phyloP scores from a whole-genome alignment of 1,139 yeast species.

The Eremothecium gossypii region DNA sequence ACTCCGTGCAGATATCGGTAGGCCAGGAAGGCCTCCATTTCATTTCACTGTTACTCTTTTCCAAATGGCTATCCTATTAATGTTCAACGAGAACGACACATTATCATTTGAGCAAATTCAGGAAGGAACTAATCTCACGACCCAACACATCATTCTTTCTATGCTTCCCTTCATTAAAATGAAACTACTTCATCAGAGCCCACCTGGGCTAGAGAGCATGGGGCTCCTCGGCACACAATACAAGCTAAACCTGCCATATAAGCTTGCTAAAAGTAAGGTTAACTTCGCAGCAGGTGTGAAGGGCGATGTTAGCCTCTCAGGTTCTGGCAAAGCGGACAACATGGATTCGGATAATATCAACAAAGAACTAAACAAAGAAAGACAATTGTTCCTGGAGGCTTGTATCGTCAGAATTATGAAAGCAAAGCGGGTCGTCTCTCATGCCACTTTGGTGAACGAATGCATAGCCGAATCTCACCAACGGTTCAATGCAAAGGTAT shows the following conservation, averaged over 20 bases:
- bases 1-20: constrained; percentile 75
- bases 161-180: constrained; percentile 72
- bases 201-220: constrained; percentile 43
- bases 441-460: constrained; percentile 76
- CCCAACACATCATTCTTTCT: constrained; percentile 61
- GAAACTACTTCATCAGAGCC: constrained; percentile 59
- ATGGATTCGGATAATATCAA: constrained; percentile 56
- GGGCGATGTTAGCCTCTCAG: constrained; percentile 38
- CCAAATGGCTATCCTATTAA: constrained; percentile 77
- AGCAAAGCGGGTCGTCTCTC: constrained; percentile 73
- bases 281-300: constrained; percentile 80
- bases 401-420: constrained; percentile 96
- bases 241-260: constrained; percentile 71
- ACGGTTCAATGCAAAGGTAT: constrained; percentile 75
- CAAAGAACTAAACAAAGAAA: constrained; percentile 77
- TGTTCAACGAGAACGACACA: constrained; percentile 59
- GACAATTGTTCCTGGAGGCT: constrained; percentile 81
- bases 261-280: constrained; percentile 74
- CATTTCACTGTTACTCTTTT: constrained; percentile 71
- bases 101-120: constrained; percentile 54
- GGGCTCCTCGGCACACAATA: constrained; percentile 49
- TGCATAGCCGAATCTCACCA: constrained; percentile 79
- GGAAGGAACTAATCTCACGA: constrained; percentile 59
- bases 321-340: constrained; percentile 9
- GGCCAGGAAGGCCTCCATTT: constrained; percentile 78